These are phyloP conservation scores for Mycena rosella DNA, from an alignment of 768 basidiomycete genomes.

Conservation along the genomic window DNA sequence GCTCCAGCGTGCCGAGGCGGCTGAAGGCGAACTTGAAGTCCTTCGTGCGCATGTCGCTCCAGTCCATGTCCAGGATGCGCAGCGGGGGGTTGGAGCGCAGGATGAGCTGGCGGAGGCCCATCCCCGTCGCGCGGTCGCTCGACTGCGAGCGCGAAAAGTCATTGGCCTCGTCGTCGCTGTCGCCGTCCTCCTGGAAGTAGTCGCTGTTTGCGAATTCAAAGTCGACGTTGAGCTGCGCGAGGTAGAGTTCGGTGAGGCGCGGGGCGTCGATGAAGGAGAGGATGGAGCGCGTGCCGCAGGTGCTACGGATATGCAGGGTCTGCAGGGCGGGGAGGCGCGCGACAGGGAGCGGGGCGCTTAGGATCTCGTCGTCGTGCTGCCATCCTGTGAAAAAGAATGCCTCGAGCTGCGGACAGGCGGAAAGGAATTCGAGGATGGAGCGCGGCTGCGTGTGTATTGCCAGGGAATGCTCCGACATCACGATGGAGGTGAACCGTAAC, in stretches of 20 bases:
- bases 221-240: constrained; percentile 78
- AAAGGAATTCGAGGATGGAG: constrained; percentile 71
- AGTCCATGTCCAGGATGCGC: constrained; percentile 80
- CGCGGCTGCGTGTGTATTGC: constrained; percentile 58
- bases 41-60: constrained; percentile 86
- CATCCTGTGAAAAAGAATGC: constrained; percentile 69
- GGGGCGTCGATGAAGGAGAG: constrained; percentile 77
- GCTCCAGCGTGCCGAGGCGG: constrained; percentile 62
- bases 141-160: constrained; percentile 84
- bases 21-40: constrained; percentile 81
- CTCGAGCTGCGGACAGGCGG: constrained; percentile 71
- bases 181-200: constrained; percentile 64
- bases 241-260: constrained; percentile 68
- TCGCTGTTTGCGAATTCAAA: constrained; percentile 52
- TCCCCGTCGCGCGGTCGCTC: constrained; percentile 83
- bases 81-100: constrained; percentile 73
- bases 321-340: constrained; percentile 71
- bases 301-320: constrained; percentile 66
- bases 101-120: constrained; percentile 80
- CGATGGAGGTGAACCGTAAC: constrained; percentile 68
- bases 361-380: constrained; percentile 57
- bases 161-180: constrained; percentile 78
- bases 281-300: constrained; percentile 73
- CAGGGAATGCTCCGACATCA: constrained; percentile 63
- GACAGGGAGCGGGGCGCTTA: constrained; percentile 50